Evolutionary conservation across 2,329 filamentous ascomycete genomes (phyloP).

Genomic region (Juglanconis oblonga): DNA sequence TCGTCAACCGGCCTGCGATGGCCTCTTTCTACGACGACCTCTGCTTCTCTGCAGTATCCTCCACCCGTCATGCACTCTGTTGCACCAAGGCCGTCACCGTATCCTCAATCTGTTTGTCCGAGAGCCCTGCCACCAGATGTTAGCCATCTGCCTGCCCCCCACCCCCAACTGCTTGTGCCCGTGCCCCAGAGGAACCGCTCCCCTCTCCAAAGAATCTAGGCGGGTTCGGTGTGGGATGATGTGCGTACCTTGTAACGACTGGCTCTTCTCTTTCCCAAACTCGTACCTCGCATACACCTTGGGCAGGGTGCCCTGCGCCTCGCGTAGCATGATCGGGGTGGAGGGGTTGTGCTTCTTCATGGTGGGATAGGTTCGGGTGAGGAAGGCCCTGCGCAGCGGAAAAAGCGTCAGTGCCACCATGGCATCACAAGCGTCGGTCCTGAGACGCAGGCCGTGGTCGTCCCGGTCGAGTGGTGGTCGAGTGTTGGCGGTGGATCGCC

Average conservation of each 20-base stretch:
- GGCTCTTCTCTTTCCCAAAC: constrained; percentile 54
- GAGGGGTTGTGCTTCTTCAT: constrained; percentile 99
- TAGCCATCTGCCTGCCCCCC: constrained; percentile 7
- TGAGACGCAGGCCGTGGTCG: not conserved
- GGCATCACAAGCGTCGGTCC: not conserved
- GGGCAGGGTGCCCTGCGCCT: constrained; percentile 80
- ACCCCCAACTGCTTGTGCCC: too few relatives aligned
- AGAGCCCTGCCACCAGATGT: constrained; percentile 37
- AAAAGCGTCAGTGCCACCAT: not conserved
- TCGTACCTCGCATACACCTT: constrained; percentile 87
- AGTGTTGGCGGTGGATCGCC: not conserved
- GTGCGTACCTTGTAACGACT: constrained; percentile 49
- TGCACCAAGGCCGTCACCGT: constrained; percentile 54
- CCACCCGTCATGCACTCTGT: constrained; percentile 26
- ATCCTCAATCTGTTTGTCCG: constrained; percentile 61
- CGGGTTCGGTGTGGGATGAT: too few relatives aligned
- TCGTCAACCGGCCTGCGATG: constrained; percentile 11
- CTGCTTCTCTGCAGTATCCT: not conserved
- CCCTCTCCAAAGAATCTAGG: too few relatives aligned
- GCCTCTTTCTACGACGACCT: constrained; percentile 13
- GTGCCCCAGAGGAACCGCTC: too few relatives aligned
- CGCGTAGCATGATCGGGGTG: constrained; percentile 90
- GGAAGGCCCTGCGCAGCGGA: constrained; percentile 66
- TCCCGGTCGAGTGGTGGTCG: not conserved
- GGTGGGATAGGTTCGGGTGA: constrained; percentile 87